Evolutionary conservation across 805 yeast genomes (phyloP), one percentile per base, ranked within the genome.

Genomic region (Vanderwaltozyma yarrowii): DNA sequence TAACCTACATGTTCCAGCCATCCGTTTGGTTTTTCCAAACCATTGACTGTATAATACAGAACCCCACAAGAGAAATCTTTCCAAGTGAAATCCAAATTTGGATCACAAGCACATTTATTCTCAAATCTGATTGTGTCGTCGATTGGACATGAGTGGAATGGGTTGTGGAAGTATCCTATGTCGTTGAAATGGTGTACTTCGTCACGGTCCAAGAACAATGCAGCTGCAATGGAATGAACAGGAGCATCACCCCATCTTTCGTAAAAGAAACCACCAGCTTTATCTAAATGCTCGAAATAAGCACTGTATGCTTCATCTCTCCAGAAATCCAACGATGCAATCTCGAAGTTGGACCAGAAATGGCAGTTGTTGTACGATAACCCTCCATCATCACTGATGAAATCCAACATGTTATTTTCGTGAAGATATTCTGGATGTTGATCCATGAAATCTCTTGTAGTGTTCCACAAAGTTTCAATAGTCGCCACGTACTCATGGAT

Each of bases 181-280:
- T 84, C 92, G 38, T 75, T 76, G 58, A 86, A 80, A 70, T 81
- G 76, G 51, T 81, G 86, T 31, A 85, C 61, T 54, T 77, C 68
- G 37, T 72, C 74, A 52, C 69, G 73, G 28, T 78, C 73, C 50
- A 82, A 55, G 63, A 85, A 78, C 42, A 85, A 63, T 10, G 88
- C 67, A 18, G 78, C 89, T 15, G 87, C 94, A 46, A 84, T 76
- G 10, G 88, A 78, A 57, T 83, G 88, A 34, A 84, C 77, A 17
- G 94, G 94, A 20, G 94, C 95, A 60, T 85, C 95, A 42, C 94
- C 94, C 89, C 95, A 86, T 54, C 92, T 70, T 61, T 81, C 86
- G 61, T 86, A 86, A 66, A 81, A 86, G 56, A 87, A 80, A 4
- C 94, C 94, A 43, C 94, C 88, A 1, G 78, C 65, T 35, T 65